phyloP scores from a whole-genome alignment of 805 yeast species.

The Hanseniaspora thailandica region DNA sequence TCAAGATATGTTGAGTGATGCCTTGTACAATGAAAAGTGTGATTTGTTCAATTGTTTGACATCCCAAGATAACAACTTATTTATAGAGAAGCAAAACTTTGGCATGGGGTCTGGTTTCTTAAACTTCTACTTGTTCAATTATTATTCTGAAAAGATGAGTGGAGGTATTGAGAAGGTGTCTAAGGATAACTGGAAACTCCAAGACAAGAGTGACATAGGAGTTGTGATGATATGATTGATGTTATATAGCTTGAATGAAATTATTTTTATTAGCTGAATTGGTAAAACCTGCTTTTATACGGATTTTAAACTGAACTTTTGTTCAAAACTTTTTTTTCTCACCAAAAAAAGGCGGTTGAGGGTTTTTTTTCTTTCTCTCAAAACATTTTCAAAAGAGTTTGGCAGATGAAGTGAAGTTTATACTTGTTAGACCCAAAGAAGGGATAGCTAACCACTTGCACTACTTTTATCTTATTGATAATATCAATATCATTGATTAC shows the following conservation, averaged over 20 bases:
- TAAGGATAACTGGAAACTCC: slow-evolving; percentile 20
- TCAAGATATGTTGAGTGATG: slow-evolving; percentile 62
- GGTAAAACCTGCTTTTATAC: too few relatives aligned
- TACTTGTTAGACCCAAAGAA: too few relatives aligned
- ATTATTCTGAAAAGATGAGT: slow-evolving; percentile 62
- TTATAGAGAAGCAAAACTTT: slow-evolving; percentile 72
- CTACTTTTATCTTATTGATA: too few relatives aligned
- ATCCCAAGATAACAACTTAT: slow-evolving; percentile 76
- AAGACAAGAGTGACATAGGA: slow-evolving; percentile 70
- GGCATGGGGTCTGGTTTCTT: slow-evolving; percentile 89
- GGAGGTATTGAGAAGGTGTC: slow-evolving; percentile 67
- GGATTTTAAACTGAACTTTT: neutral
- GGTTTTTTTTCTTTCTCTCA: neutral
- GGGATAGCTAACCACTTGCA: too few relatives aligned
- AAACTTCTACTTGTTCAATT: slow-evolving; percentile 85
- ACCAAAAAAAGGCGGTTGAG: too few relatives aligned
- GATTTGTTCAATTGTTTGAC: slow-evolving; percentile 93
- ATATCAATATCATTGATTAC: too few relatives aligned
- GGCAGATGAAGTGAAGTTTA: too few relatives aligned
- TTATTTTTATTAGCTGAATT: too few relatives aligned
- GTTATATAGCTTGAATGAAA: too few relatives aligned
- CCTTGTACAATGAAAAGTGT: slow-evolving; percentile 48
- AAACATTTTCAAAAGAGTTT: too few relatives aligned
- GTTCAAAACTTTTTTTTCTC: too few relatives aligned
- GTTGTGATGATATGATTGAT: slow-evolving; percentile 58